Base-by-base conservation (phyloP, 192 early-diverging fungal species). In the Coemansia sp. region DNA sequence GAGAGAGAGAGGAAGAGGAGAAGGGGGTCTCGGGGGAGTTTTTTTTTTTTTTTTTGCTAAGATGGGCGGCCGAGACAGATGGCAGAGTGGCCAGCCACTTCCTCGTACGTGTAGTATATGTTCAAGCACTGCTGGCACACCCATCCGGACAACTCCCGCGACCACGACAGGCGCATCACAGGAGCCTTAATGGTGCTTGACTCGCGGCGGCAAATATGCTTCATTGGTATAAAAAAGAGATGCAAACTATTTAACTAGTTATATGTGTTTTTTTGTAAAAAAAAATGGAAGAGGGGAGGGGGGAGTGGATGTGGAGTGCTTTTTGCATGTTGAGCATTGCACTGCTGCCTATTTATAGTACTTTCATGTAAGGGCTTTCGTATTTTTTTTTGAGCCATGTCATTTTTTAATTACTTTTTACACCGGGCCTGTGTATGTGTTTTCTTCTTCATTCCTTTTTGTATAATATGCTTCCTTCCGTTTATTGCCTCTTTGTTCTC, bases 101-200 rank as follows among this genome's bases (percentile, higher is more conserved):
- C 77, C 24, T 71, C 68, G 62, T 74, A 74, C 0, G 71, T 79
- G 49, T 79, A 79, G 59, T 65, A 74, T n/a, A 74, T 64, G 15
- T 60, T 70, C 5, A 57, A 38, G 57, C 77, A 79, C 49, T 74
- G 68, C 38, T 74, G 68, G 39, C 77, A 79, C 7, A 74, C 60
- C 77, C 77, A 79, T 19, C 77, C 77, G n/a, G n/a, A n/a, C n/a
- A n/a, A n/a, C 35, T 29, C 56, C 7, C 32, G 32, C 19, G 35
- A 58, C 56, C 56, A 58, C 35, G 32, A 58, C 29, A 58, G 4
- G 56, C 56, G 27, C 62, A 25, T 51, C 17, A 20, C 45, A 35
- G 7, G 7, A 32, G 24, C 27, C 49, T 12, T 51, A 27, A 29
- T 12, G 27, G 45, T 15, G 9, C 45, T 24, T 2, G 25, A 12